phyloP scores from a whole-genome alignment of 73 alveolate species.

The Vitrella brassicaformis region DNA sequence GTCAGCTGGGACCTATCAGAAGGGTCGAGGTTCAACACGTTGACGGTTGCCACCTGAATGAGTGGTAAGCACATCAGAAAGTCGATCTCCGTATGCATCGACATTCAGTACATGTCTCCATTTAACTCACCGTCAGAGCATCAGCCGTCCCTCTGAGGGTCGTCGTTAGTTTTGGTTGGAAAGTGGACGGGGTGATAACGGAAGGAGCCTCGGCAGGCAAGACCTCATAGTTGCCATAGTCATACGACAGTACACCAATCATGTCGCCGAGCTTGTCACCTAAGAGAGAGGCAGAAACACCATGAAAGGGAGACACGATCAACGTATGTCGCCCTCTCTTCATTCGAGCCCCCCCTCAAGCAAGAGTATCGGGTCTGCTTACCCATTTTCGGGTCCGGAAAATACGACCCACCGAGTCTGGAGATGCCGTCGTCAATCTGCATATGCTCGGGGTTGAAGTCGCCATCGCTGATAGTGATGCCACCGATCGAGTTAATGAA shows the following conservation, averaged over 20 bases:
- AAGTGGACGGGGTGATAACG: no score
- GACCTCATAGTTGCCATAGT: neutral
- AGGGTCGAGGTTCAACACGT: neutral
- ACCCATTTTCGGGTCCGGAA: neutral
- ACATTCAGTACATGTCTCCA: no score
- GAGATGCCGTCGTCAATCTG: neutral
- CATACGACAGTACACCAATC: neutral
- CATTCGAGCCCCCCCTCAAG: no score
- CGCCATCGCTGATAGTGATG: neutral
- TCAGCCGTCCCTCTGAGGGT: neutral
- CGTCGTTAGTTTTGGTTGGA: neutral
- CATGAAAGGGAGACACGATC: no score
- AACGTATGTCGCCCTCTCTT: neutral
- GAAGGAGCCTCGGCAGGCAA: neutral
- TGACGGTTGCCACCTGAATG: neutral
- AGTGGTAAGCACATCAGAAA: no score
- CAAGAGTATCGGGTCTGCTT: neutral
- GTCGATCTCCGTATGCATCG: no score
- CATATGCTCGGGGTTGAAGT: neutral
- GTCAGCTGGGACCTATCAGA: neutral
- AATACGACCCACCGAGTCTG: neutral
- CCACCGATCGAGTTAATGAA: no score
- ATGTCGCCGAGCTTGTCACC: neutral
- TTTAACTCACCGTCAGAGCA: neutral
- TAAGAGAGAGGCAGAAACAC: neutral